phyloP scores from a whole-genome alignment of 345 rosid species.

The Lumnitzera racemosa region DNA sequence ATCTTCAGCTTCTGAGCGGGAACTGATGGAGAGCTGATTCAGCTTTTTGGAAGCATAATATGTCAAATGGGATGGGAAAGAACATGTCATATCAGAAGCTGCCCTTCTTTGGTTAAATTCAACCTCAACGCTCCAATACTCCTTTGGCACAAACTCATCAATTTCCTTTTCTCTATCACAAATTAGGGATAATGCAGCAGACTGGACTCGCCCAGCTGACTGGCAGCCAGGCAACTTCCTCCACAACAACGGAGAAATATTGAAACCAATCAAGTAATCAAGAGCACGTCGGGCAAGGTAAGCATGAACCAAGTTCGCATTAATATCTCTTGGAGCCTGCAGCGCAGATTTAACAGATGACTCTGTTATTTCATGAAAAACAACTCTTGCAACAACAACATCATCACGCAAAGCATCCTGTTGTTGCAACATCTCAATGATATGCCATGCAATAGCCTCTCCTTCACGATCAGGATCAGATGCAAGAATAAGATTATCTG shows the following conservation, averaged over 20 bases:
- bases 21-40: conserved; percentile 66
- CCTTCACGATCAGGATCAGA: conserved; percentile 99
- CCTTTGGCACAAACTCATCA: conserved; percentile 77
- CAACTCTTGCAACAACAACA: conserved; percentile 77
- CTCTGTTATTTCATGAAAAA: conserved; percentile 95
- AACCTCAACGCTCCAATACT: conserved; percentile 73
- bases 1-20: conserved; percentile 43
- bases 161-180: conserved; percentile 92
- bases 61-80: conserved; percentile 60
- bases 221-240: conserved; percentile 96
- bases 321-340: conserved; percentile 74
- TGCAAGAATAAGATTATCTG: conserved; percentile 92
- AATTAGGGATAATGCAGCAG: conserved; percentile 88
- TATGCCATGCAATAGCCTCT: conserved; percentile 99
- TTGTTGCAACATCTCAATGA: conserved; percentile 91
- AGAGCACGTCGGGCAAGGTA: conserved; percentile 97
- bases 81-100: conserved; percentile 16
- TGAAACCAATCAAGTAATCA: conserved; percentile 93
- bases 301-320: conserved; percentile 80
- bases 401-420: conserved; percentile 80
- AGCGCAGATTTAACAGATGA: conserved; percentile 74
- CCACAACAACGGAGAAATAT: conserved; percentile 92
- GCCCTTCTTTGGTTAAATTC: conserved; percentile 31
- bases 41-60: conserved; percentile 58
- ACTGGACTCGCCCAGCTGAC: conserved; percentile 97